A percentile compares a stretch with the other conserved stretches of the same genome.
Conservation (phyloP, 1,284 basidiomycete species). For the Ganoderma multipileum region DNA sequence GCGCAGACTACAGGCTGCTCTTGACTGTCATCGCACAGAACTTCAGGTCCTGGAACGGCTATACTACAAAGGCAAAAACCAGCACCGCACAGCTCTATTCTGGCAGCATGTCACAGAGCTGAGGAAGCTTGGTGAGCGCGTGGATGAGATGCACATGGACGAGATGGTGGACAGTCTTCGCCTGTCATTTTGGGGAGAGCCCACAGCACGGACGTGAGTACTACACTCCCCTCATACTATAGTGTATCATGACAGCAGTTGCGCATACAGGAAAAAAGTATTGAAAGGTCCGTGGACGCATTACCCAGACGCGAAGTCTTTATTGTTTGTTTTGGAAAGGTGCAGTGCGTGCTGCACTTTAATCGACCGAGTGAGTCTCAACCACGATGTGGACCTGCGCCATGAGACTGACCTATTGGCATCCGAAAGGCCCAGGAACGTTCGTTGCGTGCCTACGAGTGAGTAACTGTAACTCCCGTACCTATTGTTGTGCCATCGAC, state of each 20-base stretch:
- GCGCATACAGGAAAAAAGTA: slow-evolving; percentile 48
- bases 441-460: slow-evolving; percentile 58
- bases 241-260: neutral
- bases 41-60: slow-evolving; percentile 67
- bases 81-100: slow-evolving; percentile 75
- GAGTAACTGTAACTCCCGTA: slow-evolving; percentile 34
- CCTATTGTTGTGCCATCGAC: slow-evolving; percentile 10
- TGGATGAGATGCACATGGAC: slow-evolving; percentile 52
- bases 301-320: slow-evolving; percentile 48
- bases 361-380: slow-evolving; percentile 51
- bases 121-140: slow-evolving; percentile 58
- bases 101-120: slow-evolving; percentile 72
- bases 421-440: slow-evolving; percentile 55
- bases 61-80: slow-evolving; percentile 83
- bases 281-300: slow-evolving; percentile 69
- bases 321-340: slow-evolving; percentile 45
- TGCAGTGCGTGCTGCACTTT: slow-evolving; percentile 45
- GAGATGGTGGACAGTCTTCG: slow-evolving; percentile 56
- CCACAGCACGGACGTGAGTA: slow-evolving; percentile 51
- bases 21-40: slow-evolving; percentile 58
- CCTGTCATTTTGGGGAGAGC: slow-evolving; percentile 62
- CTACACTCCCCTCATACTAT: neutral
- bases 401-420: neutral
- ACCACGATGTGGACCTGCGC: neutral
- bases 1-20: slow-evolving; percentile 55